Percentiles rank a stretch among this genome's conserved stretches.
These are phyloP conservation scores for Globisporangium paddicum DNA, from an alignment of 352 stramenopile species.

Conservation along the genomic window DNA sequence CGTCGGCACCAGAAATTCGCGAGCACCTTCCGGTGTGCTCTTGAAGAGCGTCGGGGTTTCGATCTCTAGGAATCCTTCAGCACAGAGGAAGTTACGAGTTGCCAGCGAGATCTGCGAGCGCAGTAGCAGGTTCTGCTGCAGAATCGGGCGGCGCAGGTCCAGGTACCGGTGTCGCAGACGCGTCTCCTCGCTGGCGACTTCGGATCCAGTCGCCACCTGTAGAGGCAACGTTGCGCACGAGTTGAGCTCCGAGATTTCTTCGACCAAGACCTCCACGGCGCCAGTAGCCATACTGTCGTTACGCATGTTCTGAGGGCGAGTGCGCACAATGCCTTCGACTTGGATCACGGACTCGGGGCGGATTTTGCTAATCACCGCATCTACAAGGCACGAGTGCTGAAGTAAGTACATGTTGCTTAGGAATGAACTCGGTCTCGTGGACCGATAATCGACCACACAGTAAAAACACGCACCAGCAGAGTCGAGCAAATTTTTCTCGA, in stretches of 20 bases:
- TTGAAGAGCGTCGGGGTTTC: constrained; percentile 89
- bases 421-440: neutral
- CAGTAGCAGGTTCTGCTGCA: constrained; percentile 81
- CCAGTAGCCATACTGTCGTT: constrained; percentile 73
- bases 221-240: constrained; percentile 48
- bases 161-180: constrained; percentile 76
- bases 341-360: constrained; percentile 73
- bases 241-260: constrained; percentile 60
- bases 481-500: constrained; percentile 57
- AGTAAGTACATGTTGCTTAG: neutral
- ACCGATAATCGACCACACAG: neutral
- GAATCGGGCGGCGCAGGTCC: constrained; percentile 60
- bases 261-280: constrained; percentile 66
- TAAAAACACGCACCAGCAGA: constrained; percentile 19
- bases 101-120: constrained; percentile 68
- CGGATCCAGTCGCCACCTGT: constrained; percentile 54
- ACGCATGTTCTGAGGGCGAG: constrained; percentile 52
- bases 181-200: constrained; percentile 66
- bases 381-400: constrained; percentile 3
- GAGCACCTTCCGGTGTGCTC: constrained; percentile 79
- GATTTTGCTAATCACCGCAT: constrained; percentile 42
- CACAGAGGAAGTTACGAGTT: constrained; percentile 64
- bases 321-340: constrained; percentile 52
- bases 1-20: constrained; percentile 85
- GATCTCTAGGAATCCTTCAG: constrained; percentile 79